A percentile compares a stretch with the other conserved stretches of the same genome.
These are phyloP conservation scores for Calonectria fujianensis DNA, from an alignment of 2,329 filamentous ascomycete species.

Conservation along the genomic window DNA sequence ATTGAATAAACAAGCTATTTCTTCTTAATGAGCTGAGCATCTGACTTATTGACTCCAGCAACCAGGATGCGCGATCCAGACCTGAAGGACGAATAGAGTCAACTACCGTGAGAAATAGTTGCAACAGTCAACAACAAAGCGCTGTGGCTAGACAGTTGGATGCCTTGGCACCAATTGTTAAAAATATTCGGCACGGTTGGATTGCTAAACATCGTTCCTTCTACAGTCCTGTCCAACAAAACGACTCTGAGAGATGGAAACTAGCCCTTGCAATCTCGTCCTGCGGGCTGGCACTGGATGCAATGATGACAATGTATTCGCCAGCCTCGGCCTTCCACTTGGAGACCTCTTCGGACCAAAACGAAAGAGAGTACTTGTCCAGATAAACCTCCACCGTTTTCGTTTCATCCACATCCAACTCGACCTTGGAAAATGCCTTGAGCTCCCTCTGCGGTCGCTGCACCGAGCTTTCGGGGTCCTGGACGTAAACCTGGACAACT, in stretches of 20 bases:
- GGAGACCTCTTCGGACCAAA: slow-evolving; percentile 27
- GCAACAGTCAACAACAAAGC: not conserved
- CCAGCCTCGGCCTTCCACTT: slow-evolving; percentile 42
- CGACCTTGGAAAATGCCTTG: slow-evolving; percentile 38
- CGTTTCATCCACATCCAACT: slow-evolving; percentile 1
- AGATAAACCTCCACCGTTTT: not conserved
- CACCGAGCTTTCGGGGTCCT: slow-evolving; percentile 12
- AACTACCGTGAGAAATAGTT: not conserved
- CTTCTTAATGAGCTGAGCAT: not conserved
- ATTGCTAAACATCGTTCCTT: not conserved
- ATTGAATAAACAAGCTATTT: not conserved
- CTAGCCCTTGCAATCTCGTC: slow-evolving; percentile 39
- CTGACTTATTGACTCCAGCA: not conserved
- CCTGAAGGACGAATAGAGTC: not conserved
- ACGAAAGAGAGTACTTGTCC: slow-evolving; percentile 32
- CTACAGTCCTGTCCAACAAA: slow-evolving; percentile 40
- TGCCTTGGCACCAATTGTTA: not conserved
- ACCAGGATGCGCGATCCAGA: not conserved
- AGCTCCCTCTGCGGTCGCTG: slow-evolving; percentile 38
- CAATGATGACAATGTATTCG: slow-evolving; percentile 45
- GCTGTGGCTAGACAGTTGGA: not conserved
- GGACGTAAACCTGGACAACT: slow-evolving; percentile 39
- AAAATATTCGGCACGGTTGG: not conserved
- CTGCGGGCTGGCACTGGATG: slow-evolving; percentile 45
- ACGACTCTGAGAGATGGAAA: slow-evolving; percentile 34